Evolutionary conservation across 2,329 filamentous ascomycete species (phyloP).

Genomic region (Cladosporium sp.): DNA sequence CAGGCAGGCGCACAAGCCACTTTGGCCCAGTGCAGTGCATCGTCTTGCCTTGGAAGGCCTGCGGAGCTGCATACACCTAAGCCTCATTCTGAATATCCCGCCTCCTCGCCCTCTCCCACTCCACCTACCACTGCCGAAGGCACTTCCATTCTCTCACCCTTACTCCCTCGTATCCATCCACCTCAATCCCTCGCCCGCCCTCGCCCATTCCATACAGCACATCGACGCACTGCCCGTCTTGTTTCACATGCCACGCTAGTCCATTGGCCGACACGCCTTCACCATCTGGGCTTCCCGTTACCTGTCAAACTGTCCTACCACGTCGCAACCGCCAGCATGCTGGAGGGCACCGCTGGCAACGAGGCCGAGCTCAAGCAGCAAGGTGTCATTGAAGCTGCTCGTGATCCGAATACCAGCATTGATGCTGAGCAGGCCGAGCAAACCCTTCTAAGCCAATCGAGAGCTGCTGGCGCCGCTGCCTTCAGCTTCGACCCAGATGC

Average conservation of each 20-base stretch:
- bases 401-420: conserved; percentile 64
- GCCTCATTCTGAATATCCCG: background rate
- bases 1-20: background rate
- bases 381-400: conserved; percentile 72
- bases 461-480: conserved; percentile 71
- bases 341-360: conserved; percentile 19
- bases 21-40: background rate
- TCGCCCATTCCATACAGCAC: background rate
- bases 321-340: conserved; percentile 14
- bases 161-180: background rate
- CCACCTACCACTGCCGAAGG: background rate
- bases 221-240: conserved; percentile 2
- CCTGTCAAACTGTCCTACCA: conserved; percentile 6
- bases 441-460: conserved; percentile 71
- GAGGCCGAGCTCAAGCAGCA: conserved; percentile 71
- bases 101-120: background rate
- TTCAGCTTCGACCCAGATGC: conserved; percentile 87
- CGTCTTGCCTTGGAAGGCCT: background rate
- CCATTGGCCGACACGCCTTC: background rate
- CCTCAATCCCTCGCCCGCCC: background rate
- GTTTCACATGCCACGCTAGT: background rate
- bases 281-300: background rate
- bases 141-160: background rate
- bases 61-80: background rate
- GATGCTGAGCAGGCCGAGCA: conserved; percentile 68